Percentiles rank a stretch among this genome's conserved stretches.
Evolutionary conservation across 2,329 filamentous ascomycete species (phyloP).

Genomic region (Fusarium pseudonygamai): DNA sequence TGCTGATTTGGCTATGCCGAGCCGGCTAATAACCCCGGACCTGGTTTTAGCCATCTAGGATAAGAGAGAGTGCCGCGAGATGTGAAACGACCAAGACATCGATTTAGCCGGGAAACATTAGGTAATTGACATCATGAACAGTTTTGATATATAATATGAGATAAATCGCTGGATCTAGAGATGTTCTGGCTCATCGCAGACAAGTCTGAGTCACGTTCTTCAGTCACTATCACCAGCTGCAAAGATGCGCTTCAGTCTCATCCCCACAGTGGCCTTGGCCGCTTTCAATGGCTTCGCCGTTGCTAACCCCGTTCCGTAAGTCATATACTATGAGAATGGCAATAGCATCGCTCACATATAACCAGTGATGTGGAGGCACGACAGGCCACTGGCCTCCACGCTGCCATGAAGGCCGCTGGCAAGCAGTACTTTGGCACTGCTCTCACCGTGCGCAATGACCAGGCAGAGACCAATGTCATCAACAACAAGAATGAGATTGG

Average conservation of each 20-base stretch:
- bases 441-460: constrained; percentile 5
- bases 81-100: background rate
- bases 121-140: background rate
- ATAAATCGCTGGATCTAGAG: background rate
- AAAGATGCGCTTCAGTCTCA: constrained; percentile 18
- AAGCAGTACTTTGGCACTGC: constrained; percentile 20
- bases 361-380: background rate
- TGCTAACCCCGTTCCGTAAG: constrained; percentile 14
- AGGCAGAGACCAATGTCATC: background rate
- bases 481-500: constrained; percentile 10
- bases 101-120: constrained; percentile 5
- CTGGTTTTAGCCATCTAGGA: background rate
- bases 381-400: background rate
- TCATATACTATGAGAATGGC: background rate
- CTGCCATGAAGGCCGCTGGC: constrained; percentile 8
- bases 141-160: background rate
- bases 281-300: background rate
- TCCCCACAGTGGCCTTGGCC: constrained; percentile 4
- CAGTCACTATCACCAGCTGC: background rate
- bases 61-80: background rate
- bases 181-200: background rate
- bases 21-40: constrained; percentile 12
- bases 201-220: background rate
- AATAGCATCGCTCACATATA: background rate
- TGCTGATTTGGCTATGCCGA: background rate